Evolutionary conservation across 2,329 filamentous ascomycete species (phyloP).

Genomic region (Ploettnerulaceae sp.): DNA sequence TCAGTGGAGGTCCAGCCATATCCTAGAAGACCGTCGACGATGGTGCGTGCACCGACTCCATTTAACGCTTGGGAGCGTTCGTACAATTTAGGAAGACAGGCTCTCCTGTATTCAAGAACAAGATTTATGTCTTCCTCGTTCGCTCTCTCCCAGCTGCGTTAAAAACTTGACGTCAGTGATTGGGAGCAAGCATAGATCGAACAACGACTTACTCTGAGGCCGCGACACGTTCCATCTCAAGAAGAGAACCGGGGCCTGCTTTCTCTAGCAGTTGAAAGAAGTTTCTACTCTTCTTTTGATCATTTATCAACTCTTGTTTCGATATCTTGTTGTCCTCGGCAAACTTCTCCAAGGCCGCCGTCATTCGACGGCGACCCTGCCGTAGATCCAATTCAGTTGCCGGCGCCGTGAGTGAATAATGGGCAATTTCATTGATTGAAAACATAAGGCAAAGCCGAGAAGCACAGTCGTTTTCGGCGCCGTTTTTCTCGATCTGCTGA

Average conservation of each 20-base stretch:
- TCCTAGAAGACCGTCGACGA: background rate
- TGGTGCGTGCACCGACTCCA: slow-evolving; percentile 1
- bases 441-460: slow-evolving; percentile 1
- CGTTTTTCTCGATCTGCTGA: background rate
- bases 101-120: background rate
- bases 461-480: background rate
- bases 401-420: background rate
- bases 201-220: background rate
- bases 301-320: background rate
- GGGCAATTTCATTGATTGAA: background rate
- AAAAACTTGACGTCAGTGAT: slow-evolving; percentile 3
- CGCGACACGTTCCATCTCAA: background rate
- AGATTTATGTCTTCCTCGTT: background rate
- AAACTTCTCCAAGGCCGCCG: background rate
- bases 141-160: slow-evolving; percentile 3
- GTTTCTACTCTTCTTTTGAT: background rate
- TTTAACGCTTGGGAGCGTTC: background rate
- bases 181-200: background rate
- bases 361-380: background rate
- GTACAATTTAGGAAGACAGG: background rate
- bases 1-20: background rate
- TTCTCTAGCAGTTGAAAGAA: background rate
- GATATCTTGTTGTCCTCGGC: background rate
- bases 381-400: background rate
- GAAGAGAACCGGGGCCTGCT: background rate